Evolutionary conservation across 495 filamentous ascomycete genomes (phyloP).

Genomic region (Podospora fimiseda): DNA sequence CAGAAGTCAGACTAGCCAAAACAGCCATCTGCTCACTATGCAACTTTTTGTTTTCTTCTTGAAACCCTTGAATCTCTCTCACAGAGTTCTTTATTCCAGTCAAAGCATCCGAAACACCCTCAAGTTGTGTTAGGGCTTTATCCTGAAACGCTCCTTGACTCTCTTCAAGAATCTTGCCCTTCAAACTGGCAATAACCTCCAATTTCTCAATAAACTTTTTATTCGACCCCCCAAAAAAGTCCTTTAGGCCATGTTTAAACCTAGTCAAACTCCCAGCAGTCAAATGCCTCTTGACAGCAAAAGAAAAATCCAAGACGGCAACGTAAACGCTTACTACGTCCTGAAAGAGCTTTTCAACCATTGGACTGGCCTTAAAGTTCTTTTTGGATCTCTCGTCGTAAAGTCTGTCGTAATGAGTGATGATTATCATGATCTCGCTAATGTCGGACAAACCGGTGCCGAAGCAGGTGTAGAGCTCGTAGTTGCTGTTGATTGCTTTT

Average conservation of each 20-base stretch:
- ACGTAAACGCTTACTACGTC: slow-evolving; percentile 18
- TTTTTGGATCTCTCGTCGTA: slow-evolving; percentile 20
- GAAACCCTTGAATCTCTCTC: slow-evolving; percentile 15
- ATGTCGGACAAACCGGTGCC: slow-evolving; percentile 23
- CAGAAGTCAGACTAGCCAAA: slow-evolving; percentile 12
- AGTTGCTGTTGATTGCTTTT: slow-evolving; percentile 25
- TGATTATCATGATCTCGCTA: slow-evolving; percentile 27
- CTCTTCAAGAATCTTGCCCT: slow-evolving; percentile 24
- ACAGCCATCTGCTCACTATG: slow-evolving; percentile 12
- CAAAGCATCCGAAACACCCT: slow-evolving; percentile 13
- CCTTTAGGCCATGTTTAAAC: slow-evolving; percentile 24
- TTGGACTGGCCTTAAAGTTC: slow-evolving; percentile 17
- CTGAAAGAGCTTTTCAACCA: slow-evolving; percentile 26
- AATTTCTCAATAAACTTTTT: slow-evolving; percentile 22
- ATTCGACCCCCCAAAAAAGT: slow-evolving; percentile 22
- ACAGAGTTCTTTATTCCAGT: slow-evolving; percentile 13
- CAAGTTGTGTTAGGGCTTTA: slow-evolving; percentile 18
- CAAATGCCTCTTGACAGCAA: slow-evolving; percentile 21
- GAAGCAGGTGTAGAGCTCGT: slow-evolving; percentile 27
- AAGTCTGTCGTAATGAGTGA: slow-evolving; percentile 24
- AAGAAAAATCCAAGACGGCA: slow-evolving; percentile 22
- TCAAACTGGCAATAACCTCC: slow-evolving; percentile 12
- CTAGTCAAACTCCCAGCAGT: slow-evolving; percentile 15
- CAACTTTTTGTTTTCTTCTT: slow-evolving; percentile 12
- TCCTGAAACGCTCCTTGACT: slow-evolving; percentile 25